Evolutionary conservation across 257 asterid genomes (phyloP).

Genomic region (Leptodermis oblonga): DNA sequence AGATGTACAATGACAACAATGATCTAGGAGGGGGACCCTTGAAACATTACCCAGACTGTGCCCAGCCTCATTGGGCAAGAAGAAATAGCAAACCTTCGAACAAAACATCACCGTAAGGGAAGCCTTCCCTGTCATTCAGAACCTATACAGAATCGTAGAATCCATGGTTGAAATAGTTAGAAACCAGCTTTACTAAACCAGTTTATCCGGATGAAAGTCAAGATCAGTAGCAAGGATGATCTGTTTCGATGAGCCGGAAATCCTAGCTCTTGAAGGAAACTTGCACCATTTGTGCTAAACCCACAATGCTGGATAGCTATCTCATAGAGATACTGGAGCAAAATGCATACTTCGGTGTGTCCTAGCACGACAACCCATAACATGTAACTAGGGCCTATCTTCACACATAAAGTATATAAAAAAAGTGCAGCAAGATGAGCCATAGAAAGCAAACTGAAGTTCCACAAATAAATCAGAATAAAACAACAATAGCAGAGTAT

Average conservation of each 20-base stretch:
- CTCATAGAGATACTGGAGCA: conserved; percentile 83
- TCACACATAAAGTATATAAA: conserved; percentile 86
- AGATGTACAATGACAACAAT: too few relatives aligned
- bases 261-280: conserved; percentile 62
- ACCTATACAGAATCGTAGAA: too few relatives aligned
- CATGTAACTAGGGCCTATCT: conserved; percentile 82
- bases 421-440: conserved; percentile 80
- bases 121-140: too few relatives aligned
- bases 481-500: conserved; percentile 92
- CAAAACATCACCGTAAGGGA: too few relatives aligned
- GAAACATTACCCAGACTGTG: too few relatives aligned
- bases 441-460: conserved; percentile 95
- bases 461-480: conserved; percentile 82
- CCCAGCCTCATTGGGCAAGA: too few relatives aligned
- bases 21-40: too few relatives aligned
- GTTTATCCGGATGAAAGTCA: too few relatives aligned
- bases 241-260: conserved; percentile 70
- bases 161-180: too few relatives aligned
- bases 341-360: conserved; percentile 73
- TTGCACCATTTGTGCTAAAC: conserved; percentile 56
- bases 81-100: too few relatives aligned
- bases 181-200: too few relatives aligned
- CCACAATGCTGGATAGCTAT: conserved; percentile 92
- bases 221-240: too few relatives aligned
- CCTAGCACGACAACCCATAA: conserved; percentile 90